Conservation (phyloP, 139 green algal genomes). For the Chlamydomonas applanata region DNA sequence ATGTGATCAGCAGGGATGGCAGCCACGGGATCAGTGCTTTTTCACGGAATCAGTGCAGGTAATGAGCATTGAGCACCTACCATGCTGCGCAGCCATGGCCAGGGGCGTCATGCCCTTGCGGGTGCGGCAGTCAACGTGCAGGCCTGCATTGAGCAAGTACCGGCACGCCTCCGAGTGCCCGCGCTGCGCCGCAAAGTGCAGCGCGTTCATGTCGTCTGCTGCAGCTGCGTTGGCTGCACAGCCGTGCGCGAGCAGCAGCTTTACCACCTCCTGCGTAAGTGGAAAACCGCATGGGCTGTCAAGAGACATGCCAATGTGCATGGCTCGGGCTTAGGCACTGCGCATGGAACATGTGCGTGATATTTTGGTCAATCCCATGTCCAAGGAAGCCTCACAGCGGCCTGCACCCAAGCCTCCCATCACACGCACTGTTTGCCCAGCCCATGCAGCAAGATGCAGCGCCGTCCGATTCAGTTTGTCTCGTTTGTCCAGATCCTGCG, state of each 20-base stretch:
- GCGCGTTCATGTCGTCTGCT: slow-evolving; percentile 70
- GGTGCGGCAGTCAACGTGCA: slow-evolving; percentile 64
- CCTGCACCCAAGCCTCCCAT: neutral
- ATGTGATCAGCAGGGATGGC: too few relatives aligned
- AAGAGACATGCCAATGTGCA: too few relatives aligned
- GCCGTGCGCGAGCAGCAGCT: slow-evolving; percentile 61
- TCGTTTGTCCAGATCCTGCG: slow-evolving; percentile 28
- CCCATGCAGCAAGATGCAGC: slow-evolving; percentile 77
- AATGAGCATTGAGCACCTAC: too few relatives aligned
- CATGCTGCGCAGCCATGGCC: slow-evolving; percentile 55
- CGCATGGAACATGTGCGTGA: neutral
- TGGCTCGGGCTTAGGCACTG: too few relatives aligned
- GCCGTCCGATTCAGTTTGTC: slow-evolving; percentile 63
- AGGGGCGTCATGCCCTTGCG: slow-evolving; percentile 69
- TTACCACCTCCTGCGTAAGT: slow-evolving; percentile 47
- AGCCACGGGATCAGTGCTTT: too few relatives aligned
- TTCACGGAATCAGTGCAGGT: too few relatives aligned
- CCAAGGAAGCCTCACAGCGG: neutral
- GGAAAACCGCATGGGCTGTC: too few relatives aligned
- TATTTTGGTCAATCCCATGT: neutral
- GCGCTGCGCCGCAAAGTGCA: slow-evolving; percentile 76
- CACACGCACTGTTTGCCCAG: slow-evolving; percentile 55
- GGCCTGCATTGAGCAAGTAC: slow-evolving; percentile 55
- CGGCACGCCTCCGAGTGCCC: slow-evolving; percentile 51
- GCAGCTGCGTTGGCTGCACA: slow-evolving; percentile 32